Base-by-base conservation (phyloP, 1,284 basidiomycete species). In the Tilletiopsis washingtonensis region DNA sequence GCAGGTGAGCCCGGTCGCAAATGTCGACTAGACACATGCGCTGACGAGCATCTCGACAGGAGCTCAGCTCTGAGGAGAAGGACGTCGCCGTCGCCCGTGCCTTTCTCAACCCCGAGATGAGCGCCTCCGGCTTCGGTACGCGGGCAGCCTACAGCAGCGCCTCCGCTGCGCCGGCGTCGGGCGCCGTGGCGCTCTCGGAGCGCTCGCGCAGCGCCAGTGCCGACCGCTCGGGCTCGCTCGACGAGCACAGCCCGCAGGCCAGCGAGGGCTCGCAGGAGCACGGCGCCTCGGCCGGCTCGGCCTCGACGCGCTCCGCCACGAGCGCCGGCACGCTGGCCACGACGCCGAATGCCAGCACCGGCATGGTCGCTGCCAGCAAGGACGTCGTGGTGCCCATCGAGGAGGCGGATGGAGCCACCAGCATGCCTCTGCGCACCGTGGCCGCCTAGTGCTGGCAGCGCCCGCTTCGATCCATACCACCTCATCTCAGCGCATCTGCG, bases 101-200 rank as follows among this genome's bases (percentile, higher is more conserved):
- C 20, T 39, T 6, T 15, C 40, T 62, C 26, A 56, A 62, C 38
- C 43, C 46, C 25, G 49, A 56, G 39, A 61, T 61, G 59, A 53
- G 54, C 19, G 48, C 43, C 40, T 49, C 47, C 12, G 59, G 59
- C 5, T 61, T 61, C 19, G 59, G 59, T 3, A 61, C 59, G 9
- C 40, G 54, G 20, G 53, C 51, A 2, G 59, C 59, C 20, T 54
- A 54, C 44, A 50, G 15, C 45, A 40, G 11, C 15, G n/a, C 12
- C 37, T 25, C 17, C 25, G 21, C 34, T 26, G 9, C 40, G 15
- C 11, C 40, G 15, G 20, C 36, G 9, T n/a, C n/a, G 29, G 9
- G 29, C n/a, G 9, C 29, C 29, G 29, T 34, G 9, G n/a, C 29
- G 9, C 9, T n/a, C 9, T 9, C 29, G n/a, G 29, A 34, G 9